Evolutionary conservation across 2,329 filamentous ascomycete species (phyloP).

Genomic region (Leptographium wingfieldii): DNA sequence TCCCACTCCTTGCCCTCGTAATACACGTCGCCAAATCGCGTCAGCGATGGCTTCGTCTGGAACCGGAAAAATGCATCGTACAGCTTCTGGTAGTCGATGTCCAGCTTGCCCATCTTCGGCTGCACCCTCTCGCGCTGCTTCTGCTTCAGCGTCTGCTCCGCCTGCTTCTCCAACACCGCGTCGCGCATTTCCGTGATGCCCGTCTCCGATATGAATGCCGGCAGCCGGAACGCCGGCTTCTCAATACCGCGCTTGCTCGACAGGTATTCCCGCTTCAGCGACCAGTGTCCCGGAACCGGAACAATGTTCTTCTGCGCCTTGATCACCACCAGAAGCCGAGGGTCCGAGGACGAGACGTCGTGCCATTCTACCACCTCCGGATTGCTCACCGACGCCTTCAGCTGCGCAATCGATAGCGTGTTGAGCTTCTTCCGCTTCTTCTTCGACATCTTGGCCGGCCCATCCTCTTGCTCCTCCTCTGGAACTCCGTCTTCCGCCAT

Average conservation of each 20-base stretch:
- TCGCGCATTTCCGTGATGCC: constrained; percentile 98
- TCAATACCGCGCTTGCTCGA: constrained; percentile 96
- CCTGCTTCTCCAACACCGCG: constrained; percentile 89
- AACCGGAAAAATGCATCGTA: constrained; percentile 98
- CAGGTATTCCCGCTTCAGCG: constrained; percentile 89
- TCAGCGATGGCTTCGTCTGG: constrained; percentile 89
- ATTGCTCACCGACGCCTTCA: constrained; percentile 82
- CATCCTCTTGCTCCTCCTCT: constrained; percentile 59
- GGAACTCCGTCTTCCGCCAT: constrained; percentile 76
- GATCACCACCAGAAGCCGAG: constrained; percentile 79
- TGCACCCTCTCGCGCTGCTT: constrained; percentile 90
- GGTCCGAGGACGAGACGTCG: constrained; percentile 82
- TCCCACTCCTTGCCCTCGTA: constrained; percentile 98
- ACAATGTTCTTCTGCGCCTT: constrained; percentile 93
- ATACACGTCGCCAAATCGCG: constrained; percentile 95
- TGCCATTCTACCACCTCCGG: constrained; percentile 98
- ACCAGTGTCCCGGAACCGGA: constrained; percentile 89
- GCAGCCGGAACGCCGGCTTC: constrained; percentile 83
- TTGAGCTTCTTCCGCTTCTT: constrained; percentile 87
- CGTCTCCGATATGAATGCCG: constrained; percentile 94
- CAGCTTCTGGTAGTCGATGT: constrained; percentile 96
- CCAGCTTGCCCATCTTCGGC: constrained; percentile 91
- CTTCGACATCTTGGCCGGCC: constrained; percentile 66
- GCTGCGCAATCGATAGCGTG: constrained; percentile 82
- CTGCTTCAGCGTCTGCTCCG: constrained; percentile 81